These are phyloP conservation scores for Russula sp. DNA, from an alignment of 768 basidiomycete species.

Conservation along the genomic window DNA sequence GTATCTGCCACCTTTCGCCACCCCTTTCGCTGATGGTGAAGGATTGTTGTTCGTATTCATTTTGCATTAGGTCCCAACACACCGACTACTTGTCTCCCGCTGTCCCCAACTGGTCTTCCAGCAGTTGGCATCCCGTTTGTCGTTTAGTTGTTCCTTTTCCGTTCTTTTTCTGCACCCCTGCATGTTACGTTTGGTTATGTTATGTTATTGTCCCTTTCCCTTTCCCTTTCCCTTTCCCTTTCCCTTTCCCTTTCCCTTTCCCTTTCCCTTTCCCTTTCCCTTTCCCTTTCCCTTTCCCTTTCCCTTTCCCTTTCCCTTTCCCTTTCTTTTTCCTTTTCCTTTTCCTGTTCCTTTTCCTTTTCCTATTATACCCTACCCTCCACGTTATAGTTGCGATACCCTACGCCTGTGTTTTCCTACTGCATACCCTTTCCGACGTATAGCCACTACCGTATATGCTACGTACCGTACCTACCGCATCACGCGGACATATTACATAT, in stretches of 20 bases:
- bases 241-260: too few species aligned
- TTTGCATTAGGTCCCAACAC: neutral
- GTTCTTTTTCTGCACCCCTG: neutral
- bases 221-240: too few species aligned
- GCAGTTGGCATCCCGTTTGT: neutral
- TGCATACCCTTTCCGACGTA: neutral
- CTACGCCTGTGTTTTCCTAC: neutral
- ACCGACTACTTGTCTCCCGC: too few species aligned
- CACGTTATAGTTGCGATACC: neutral
- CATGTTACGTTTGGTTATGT: neutral
- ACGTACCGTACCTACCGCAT: neutral
- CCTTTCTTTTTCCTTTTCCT: neutral
- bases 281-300: neutral
- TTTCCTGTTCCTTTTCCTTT: neutral
- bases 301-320: too few species aligned
- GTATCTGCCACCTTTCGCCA: neutral
- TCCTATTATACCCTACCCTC: neutral
- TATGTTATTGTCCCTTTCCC: too few species aligned
- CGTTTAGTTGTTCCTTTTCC: neutral
- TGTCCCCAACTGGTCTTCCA: neutral
- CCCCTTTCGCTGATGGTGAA: neutral
- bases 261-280: neutral
- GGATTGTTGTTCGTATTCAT: neutral
- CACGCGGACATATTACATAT: neutral
- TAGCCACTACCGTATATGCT: neutral